Percentiles rank a stretch among this genome's conserved stretches.
phyloP scores from a whole-genome alignment of 176 grass and related monocot genomes.

The Oryza meyeriana region DNA sequence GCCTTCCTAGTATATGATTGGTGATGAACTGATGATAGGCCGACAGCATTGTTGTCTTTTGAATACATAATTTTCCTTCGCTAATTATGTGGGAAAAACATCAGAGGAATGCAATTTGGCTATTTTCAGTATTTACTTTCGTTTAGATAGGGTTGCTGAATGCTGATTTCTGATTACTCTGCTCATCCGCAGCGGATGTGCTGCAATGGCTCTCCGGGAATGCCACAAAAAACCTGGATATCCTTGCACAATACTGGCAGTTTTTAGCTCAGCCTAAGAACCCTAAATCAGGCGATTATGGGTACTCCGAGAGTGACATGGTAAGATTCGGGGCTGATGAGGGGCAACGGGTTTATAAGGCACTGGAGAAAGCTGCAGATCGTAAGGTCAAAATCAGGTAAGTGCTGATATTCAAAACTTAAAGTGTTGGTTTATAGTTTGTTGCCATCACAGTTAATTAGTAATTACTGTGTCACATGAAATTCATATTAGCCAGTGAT shows the following conservation, averaged over 20 bases:
- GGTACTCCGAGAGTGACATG: conserved; percentile 76
- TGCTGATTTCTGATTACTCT: neutral
- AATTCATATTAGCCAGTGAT: neutral
- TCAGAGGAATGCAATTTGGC: neutral
- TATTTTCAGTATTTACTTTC: neutral
- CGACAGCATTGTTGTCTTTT: neutral
- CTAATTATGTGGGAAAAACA: neutral
- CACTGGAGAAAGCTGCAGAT: conserved; percentile 65
- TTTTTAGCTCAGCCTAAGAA: conserved; percentile 57
- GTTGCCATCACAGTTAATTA: neutral
- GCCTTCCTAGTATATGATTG: neutral
- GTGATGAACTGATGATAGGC: neutral
- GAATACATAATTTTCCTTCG: neutral
- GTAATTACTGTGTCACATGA: neutral
- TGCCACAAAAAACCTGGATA: conserved; percentile 59
- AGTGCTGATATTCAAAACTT: neutral
- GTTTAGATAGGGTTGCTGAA: neutral
- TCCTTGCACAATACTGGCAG: conserved; percentile 92
- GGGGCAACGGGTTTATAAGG: conserved; percentile 63
- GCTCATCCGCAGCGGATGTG: conserved; percentile 53
- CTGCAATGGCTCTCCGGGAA: conserved; percentile 90
- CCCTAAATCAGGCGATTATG: conserved; percentile 74
- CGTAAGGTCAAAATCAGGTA: conserved; percentile 74
- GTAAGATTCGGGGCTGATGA: conserved; percentile 56
- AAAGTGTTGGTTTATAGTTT: neutral